phyloP scores from a whole-genome alignment of 352 stramenopile species.

The Globisporangium cylindrosporum region DNA sequence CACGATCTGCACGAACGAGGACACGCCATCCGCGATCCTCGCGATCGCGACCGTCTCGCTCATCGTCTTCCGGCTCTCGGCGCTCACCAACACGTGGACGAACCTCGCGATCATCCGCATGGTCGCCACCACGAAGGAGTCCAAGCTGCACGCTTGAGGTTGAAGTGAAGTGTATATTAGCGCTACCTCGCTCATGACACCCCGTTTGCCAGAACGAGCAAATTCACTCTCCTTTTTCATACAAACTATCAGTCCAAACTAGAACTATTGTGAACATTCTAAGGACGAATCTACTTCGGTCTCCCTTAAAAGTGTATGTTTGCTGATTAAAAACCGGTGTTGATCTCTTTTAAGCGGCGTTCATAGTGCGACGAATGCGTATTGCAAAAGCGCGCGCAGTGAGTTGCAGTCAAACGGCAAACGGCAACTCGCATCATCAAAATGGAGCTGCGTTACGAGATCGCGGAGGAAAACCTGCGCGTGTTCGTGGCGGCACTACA shows the following conservation, averaged over 20 bases:
- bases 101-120: conserved; percentile 66
- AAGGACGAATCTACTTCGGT: no score
- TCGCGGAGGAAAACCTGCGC: conserved; percentile 75
- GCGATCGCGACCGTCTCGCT: conserved; percentile 40
- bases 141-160: conserved; percentile 30
- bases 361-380: no score
- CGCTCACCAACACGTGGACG: conserved; percentile 43
- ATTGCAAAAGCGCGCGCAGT: no score
- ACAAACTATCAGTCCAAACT: no score
- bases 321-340: no score
- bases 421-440: background rate
- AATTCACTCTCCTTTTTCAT: no score
- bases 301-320: no score
- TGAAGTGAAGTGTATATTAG: no score
- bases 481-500: conserved; percentile 76
- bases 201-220: no score
- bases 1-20: conserved; percentile 42
- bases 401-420: background rate
- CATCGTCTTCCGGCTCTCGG: conserved; percentile 42
- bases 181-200: no score
- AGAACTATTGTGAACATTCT: no score
- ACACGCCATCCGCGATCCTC: conserved; percentile 40
- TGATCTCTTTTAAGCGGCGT: no score
- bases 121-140: conserved; percentile 40
- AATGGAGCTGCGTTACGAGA: conserved; percentile 74